A percentile compares a stretch with the other conserved stretches of the same genome.
Conservation (phyloP, 352 stramenopile genomes). For the Pythium utonaiense region DNA sequence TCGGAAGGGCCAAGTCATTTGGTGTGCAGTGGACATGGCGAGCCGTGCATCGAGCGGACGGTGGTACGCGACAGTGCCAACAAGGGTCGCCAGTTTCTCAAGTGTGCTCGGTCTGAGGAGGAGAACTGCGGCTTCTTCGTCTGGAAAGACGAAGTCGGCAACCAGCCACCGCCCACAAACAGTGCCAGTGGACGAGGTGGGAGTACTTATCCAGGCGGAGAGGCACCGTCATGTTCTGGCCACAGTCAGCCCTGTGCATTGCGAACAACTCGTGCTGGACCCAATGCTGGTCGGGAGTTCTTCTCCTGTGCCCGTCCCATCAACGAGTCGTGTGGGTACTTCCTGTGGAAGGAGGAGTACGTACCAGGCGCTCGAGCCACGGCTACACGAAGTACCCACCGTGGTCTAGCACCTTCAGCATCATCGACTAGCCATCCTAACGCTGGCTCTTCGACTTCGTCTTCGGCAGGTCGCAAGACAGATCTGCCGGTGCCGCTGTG, state of each 20-base stretch:
- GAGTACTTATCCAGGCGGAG: not conserved
- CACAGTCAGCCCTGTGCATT: slow-evolving; percentile 41
- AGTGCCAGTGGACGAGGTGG: not conserved
- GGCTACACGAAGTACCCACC: no score
- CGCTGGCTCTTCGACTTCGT: not conserved
- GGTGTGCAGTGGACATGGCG: slow-evolving; percentile 55
- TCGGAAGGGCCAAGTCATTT: slow-evolving; percentile 1
- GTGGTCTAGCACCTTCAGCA: not conserved
- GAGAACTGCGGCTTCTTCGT: slow-evolving; percentile 71
- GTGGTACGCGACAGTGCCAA: slow-evolving; percentile 64
- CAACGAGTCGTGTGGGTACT: slow-evolving; percentile 82
- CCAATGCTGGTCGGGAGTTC: slow-evolving; percentile 92
- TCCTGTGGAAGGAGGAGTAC: slow-evolving; percentile 91
- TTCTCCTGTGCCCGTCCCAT: slow-evolving; percentile 83
- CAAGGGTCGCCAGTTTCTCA: slow-evolving; percentile 64
- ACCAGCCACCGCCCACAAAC: not conserved
- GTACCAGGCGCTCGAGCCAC: not conserved
- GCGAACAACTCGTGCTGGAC: slow-evolving; percentile 41
- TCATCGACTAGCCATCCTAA: not conserved
- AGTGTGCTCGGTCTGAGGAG: slow-evolving; percentile 42
- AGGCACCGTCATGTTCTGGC: slow-evolving; percentile 37
- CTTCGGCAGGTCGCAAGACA: not conserved
- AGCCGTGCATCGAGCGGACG: slow-evolving; percentile 60
- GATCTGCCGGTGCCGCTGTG: slow-evolving; percentile 25
- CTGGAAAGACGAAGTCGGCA: slow-evolving; percentile 60